Evolutionary conservation across 2,329 filamentous ascomycete species (phyloP).

Genomic region (Aspergillus ibericus): DNA sequence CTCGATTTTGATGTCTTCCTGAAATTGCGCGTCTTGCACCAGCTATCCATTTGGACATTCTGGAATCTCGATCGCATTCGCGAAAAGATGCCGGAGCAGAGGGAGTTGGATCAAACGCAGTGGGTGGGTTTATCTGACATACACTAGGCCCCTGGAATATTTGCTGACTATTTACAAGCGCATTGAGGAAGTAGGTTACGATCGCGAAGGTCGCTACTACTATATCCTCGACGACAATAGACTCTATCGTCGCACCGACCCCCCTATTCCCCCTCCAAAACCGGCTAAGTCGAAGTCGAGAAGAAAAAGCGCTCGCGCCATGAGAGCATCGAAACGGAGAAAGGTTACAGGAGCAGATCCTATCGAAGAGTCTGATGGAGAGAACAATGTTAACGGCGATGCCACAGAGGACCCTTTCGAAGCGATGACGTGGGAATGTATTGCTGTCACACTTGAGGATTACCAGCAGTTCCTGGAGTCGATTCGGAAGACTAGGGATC

Average conservation of each 20-base stretch:
- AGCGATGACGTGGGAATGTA: constrained; percentile 83
- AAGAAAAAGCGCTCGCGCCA: constrained; percentile 63
- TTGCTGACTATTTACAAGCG: constrained; percentile 38
- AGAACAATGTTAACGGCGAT: constrained; percentile 36
- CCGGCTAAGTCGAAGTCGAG: constrained; percentile 63
- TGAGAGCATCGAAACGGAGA: constrained; percentile 70
- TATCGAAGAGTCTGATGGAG: constrained; percentile 46
- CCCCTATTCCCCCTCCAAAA: constrained; percentile 59
- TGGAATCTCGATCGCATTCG: constrained; percentile 83
- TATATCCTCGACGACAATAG: constrained; percentile 92
- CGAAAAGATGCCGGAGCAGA: constrained; percentile 79
- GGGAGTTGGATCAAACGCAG: constrained; percentile 74
- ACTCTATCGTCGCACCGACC: constrained; percentile 83
- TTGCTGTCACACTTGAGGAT: constrained; percentile 79
- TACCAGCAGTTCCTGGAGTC: constrained; percentile 69
- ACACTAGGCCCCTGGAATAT: not conserved
- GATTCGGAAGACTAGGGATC: constrained; percentile 74
- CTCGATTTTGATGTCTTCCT: constrained; percentile 77
- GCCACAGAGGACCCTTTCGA: constrained; percentile 64
- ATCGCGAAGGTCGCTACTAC: constrained; percentile 80
- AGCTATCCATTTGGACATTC: constrained; percentile 86
- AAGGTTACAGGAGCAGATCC: constrained; percentile 49
- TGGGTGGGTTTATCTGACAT: constrained; percentile 63
- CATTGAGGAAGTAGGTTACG: constrained; percentile 66
- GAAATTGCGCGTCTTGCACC: constrained; percentile 78